Conservation (phyloP, 2,329 filamentous ascomycete species). For the Arthrocladium fulminans region DNA sequence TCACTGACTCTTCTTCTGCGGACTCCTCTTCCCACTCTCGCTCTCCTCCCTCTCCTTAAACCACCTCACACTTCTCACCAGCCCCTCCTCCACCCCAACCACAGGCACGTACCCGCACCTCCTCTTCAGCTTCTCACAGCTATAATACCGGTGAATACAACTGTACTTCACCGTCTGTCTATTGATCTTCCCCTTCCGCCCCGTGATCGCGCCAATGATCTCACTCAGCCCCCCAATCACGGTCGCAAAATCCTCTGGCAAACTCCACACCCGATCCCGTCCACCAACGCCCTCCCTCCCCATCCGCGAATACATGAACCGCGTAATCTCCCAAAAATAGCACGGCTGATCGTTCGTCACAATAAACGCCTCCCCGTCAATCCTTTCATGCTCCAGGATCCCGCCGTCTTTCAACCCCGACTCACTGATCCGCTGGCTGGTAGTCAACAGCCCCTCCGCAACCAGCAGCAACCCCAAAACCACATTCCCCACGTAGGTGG, state of each 20-base stretch:
- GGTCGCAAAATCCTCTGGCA: slow-evolving; percentile 33
- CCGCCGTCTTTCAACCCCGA: slow-evolving; percentile 38
- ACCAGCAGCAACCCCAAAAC: slow-evolving; percentile 78
- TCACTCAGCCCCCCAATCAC: slow-evolving; percentile 36
- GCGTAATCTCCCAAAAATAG: slow-evolving; percentile 84
- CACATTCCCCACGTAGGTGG: slow-evolving; percentile 60
- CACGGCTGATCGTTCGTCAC: slow-evolving; percentile 82
- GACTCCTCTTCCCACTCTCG: slow-evolving; percentile 1
- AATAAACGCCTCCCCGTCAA: slow-evolving; percentile 81
- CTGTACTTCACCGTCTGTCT: slow-evolving; percentile 38
- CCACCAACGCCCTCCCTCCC: slow-evolving; percentile 36
- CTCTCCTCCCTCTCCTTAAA: slow-evolving; percentile 16
- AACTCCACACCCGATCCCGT: slow-evolving; percentile 29
- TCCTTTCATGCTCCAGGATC: slow-evolving; percentile 61
- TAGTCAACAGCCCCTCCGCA: slow-evolving; percentile 60
- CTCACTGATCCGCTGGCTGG: slow-evolving; percentile 24
- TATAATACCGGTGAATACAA: slow-evolving; percentile 42
- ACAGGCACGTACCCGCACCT: slow-evolving; percentile 39
- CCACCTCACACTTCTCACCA: slow-evolving; percentile 34
- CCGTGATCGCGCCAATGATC: slow-evolving; percentile 34
- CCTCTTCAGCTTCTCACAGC: slow-evolving; percentile 38
- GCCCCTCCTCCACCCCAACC: slow-evolving; percentile 38
- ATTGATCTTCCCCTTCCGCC: slow-evolving; percentile 39
- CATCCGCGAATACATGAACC: slow-evolving; percentile 60
- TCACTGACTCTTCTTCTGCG: slow-evolving; percentile 10